Evolutionary conservation across 1,284 basidiomycete species (phyloP).

Genomic region (Inonotus obliquus): DNA sequence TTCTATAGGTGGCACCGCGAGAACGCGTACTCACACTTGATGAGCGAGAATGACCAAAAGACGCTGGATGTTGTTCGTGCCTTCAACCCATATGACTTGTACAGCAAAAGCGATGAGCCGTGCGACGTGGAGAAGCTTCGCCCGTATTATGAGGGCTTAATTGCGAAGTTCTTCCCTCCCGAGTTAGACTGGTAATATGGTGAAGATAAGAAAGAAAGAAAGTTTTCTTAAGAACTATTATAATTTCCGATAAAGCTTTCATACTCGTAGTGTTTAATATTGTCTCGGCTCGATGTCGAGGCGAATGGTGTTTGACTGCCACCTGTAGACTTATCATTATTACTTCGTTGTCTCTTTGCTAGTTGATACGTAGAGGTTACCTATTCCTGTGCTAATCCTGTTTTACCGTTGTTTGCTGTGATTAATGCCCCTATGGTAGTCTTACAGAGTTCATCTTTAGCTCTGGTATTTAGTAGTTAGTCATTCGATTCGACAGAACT

Average conservation of each 20-base stretch:
- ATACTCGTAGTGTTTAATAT: not conserved
- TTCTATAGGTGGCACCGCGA: slow-evolving; percentile 75
- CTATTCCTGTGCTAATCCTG: not conserved
- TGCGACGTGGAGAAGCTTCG: slow-evolving; percentile 60
- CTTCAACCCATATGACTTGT: slow-evolving; percentile 89
- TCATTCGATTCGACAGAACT: no score
- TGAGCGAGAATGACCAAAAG: slow-evolving; percentile 59
- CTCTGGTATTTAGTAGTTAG: not conserved
- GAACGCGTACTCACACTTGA: slow-evolving; percentile 75
- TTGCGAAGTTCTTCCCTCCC: slow-evolving; percentile 81
- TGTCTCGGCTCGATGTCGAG: not conserved
- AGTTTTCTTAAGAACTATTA: not conserved
- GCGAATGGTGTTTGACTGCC: not conserved
- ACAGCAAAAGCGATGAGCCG: slow-evolving; percentile 80
- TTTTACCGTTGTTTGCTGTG: not conserved
- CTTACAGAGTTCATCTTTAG: not conserved
- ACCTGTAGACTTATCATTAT: not conserved
- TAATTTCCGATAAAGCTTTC: not conserved
- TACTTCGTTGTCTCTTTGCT: not conserved
- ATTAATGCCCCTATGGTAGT: not conserved
- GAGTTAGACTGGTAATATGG: slow-evolving; percentile 67
- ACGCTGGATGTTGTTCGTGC: slow-evolving; percentile 66
- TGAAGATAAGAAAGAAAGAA: not conserved
- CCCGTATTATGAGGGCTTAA: slow-evolving; percentile 80
- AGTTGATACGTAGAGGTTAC: not conserved